Conservation (phyloP, 352 stramenopile genomes). For the Phytophthora ramorum region DNA sequence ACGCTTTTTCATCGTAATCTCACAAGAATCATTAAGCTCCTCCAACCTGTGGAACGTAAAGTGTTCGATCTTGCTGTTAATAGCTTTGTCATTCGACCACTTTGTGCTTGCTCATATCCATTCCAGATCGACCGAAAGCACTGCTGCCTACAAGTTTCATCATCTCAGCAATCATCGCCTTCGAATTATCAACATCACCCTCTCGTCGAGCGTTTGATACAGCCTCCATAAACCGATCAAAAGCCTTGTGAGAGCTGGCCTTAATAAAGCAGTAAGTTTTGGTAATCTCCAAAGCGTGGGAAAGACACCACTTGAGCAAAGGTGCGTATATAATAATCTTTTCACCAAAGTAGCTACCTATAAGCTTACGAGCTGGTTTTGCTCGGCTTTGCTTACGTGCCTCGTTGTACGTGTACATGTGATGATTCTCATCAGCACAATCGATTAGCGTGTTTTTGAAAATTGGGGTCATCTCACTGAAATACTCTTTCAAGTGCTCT, state of each 20-base stretch:
- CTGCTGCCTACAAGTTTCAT: background rate
- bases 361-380: slow-evolving; percentile 30
- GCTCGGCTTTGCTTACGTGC: slow-evolving; percentile 4
- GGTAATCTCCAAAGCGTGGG: slow-evolving; percentile 33
- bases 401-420: slow-evolving; percentile 39
- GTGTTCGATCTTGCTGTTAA: slow-evolving; percentile 4
- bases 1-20: slow-evolving; percentile 12
- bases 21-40: slow-evolving; percentile 10
- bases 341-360: slow-evolving; percentile 42
- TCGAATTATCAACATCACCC: slow-evolving; percentile 36
- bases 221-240: slow-evolving; percentile 22
- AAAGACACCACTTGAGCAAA: slow-evolving; percentile 47
- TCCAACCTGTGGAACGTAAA: slow-evolving; percentile 7
- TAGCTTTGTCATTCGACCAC: slow-evolving; percentile 4
- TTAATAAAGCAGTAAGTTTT: slow-evolving; percentile 34
- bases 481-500: slow-evolving; percentile 7
- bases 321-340: slow-evolving; percentile 45
- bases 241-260: slow-evolving; percentile 1
- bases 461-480: slow-evolving; percentile 42
- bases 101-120: slow-evolving; percentile 9
- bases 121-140: slow-evolving; percentile 5
- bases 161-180: slow-evolving; percentile 13
- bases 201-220: slow-evolving; percentile 34
- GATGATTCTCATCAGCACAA: slow-evolving; percentile 9
- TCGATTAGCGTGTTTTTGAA: slow-evolving; percentile 11